A percentile compares a stretch with the other conserved stretches of the same genome.
These are phyloP conservation scores for Psilocybe subaeruginosa DNA, from an alignment of 768 basidiomycete genomes.

Conservation along the genomic window DNA sequence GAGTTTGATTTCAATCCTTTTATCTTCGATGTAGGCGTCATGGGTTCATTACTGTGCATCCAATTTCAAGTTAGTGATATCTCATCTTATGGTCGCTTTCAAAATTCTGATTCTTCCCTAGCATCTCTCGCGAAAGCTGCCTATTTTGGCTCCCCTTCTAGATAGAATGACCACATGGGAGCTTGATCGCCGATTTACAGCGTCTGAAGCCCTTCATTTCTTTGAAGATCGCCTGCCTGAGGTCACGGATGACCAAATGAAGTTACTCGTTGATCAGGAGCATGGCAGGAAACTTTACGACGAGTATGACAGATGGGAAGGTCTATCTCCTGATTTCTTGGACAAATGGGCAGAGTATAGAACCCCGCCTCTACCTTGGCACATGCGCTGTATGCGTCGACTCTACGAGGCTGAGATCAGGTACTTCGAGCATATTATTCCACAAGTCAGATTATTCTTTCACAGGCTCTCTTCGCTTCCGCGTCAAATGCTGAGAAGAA, in stretches of 20 bases:
- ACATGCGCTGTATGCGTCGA: conserved; percentile 3
- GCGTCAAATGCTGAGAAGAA: not conserved
- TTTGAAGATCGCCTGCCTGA: conserved; percentile 16
- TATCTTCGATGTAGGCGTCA: conserved; percentile 22
- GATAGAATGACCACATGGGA: conserved; percentile 30
- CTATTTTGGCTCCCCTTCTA: conserved; percentile 30
- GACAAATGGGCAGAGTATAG: conserved; percentile 19
- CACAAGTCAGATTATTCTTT: not conserved
- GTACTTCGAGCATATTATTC: not conserved
- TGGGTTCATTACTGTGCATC: conserved; percentile 15
- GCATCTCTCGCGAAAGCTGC: conserved; percentile 21
- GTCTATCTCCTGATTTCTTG: conserved; percentile 17
- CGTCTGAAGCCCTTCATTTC: conserved; percentile 17
- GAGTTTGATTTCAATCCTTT: not conserved
- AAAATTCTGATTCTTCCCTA: not conserved
- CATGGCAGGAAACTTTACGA: not conserved
- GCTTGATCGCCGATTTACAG: conserved; percentile 15
- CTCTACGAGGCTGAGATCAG: not conserved
- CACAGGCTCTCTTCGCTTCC: not conserved
- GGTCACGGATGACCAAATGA: not conserved
- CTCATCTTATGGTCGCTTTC: too few relatives aligned
- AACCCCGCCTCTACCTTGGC: conserved; percentile 11
- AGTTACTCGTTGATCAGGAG: not conserved
- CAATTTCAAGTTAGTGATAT: conserved; percentile 9
- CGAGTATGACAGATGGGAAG: conserved; percentile 21